Conservation (phyloP, 2,329 filamentous ascomycete genomes). For the Penicillium hordei region DNA sequence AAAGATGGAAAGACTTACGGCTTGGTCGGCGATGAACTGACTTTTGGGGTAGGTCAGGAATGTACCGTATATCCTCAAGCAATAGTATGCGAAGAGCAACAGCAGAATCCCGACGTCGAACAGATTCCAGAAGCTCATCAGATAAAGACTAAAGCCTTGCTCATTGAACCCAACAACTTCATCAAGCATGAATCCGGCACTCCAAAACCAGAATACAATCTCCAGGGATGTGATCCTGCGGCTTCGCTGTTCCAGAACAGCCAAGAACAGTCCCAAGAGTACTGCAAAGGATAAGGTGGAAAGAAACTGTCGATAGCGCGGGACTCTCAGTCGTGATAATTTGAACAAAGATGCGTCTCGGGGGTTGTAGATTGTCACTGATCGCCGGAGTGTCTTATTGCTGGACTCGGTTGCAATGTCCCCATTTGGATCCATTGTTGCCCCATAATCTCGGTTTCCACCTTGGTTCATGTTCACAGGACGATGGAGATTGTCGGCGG, state of each 20-base stretch:
- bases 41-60: constrained; percentile 71
- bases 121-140: constrained; percentile 97
- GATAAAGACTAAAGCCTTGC: constrained; percentile 92
- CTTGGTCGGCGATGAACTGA: constrained; percentile 73
- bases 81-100: constrained; percentile 84
- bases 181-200: constrained; percentile 93
- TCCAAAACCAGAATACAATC: constrained; percentile 96
- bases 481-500: constrained; percentile 80
- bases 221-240: constrained; percentile 80
- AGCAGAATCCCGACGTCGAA: constrained; percentile 90
- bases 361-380: constrained; percentile 86
- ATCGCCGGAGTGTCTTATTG: constrained; percentile 54
- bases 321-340: constrained; percentile 83
- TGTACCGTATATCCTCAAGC: constrained; percentile 82
- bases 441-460: constrained; percentile 29
- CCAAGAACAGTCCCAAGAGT: constrained; percentile 79
- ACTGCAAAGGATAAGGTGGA: constrained; percentile 85
- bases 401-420: constrained; percentile 20
- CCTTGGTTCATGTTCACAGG: constrained; percentile 42
- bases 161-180: constrained; percentile 96
- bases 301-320: constrained; percentile 85
- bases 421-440: constrained; percentile 23
- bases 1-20: constrained; percentile 35
- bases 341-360: constrained; percentile 88
- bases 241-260: constrained; percentile 74